These are phyloP conservation scores for Paecilomyces fulvus DNA, from an alignment of 2,329 filamentous ascomycete species.

Conservation along the genomic window DNA sequence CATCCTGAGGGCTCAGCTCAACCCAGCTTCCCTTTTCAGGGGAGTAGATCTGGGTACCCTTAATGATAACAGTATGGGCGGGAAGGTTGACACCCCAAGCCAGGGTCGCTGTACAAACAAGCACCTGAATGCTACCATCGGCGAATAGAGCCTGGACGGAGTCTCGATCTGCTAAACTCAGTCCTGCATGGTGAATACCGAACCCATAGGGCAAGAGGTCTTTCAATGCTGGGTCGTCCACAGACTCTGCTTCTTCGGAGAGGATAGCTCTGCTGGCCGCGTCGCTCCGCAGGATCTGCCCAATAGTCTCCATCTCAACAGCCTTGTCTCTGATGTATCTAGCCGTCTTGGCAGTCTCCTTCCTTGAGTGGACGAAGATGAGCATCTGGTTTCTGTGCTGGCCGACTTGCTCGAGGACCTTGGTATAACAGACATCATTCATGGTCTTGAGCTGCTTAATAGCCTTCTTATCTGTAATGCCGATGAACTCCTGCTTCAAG, in stretches of 20 bases:
- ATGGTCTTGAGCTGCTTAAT: slow-evolving; percentile 99
- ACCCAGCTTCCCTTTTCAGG: slow-evolving; percentile 99
- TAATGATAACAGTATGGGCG: slow-evolving; percentile 97
- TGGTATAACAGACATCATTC: slow-evolving; percentile 98
- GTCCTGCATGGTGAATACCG: slow-evolving; percentile 96
- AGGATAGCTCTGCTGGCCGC: slow-evolving; percentile 84
- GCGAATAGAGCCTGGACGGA: slow-evolving; percentile 93
- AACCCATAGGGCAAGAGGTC: slow-evolving; percentile 94
- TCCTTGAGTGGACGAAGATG: slow-evolving; percentile 96
- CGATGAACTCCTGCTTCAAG: slow-evolving; percentile 92
- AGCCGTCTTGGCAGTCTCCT: slow-evolving; percentile 96
- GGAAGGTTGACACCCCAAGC: slow-evolving; percentile 99
- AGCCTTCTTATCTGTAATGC: slow-evolving; percentile 93
- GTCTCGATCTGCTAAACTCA: slow-evolving; percentile 89
- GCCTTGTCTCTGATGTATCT: slow-evolving; percentile 95
- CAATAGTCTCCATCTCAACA: slow-evolving; percentile 92
- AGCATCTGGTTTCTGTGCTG: slow-evolving; percentile 94
- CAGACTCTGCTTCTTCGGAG: slow-evolving; percentile 71
- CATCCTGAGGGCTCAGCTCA: slow-evolving; percentile 92
- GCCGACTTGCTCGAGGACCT: slow-evolving; percentile 93
- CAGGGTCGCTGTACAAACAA: slow-evolving; percentile 95
- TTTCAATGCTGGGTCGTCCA: slow-evolving; percentile 81
- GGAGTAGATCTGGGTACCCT: slow-evolving; percentile 95
- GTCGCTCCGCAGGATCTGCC: slow-evolving; percentile 87
- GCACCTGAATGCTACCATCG: slow-evolving; percentile 82